A percentile compares a stretch with the other conserved stretches of the same genome.
These are phyloP conservation scores for Kwoniella newhampshirensis DNA, from an alignment of 768 basidiomycete species.

Conservation along the genomic window DNA sequence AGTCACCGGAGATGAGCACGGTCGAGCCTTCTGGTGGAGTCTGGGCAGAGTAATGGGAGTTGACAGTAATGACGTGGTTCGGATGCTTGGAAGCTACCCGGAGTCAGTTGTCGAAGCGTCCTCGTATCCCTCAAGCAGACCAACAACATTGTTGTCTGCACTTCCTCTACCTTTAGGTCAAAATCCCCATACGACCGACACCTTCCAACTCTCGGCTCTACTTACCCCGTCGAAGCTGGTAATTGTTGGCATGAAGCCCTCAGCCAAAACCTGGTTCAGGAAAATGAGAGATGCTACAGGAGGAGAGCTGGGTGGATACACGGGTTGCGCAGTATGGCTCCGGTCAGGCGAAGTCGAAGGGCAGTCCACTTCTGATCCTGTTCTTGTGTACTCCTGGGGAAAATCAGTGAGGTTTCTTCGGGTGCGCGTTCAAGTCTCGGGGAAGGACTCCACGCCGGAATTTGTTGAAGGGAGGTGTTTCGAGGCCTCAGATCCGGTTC, in stretches of 20 bases:
- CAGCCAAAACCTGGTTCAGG: conserved; percentile 80
- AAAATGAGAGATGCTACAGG: conserved; percentile 38
- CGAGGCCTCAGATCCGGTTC: conserved; percentile 63
- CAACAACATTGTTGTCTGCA: conserved; percentile 71
- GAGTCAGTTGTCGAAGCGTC: conserved; percentile 52
- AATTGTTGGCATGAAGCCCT: conserved; percentile 86
- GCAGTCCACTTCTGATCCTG: conserved; percentile 56
- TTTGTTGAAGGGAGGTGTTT: conserved; percentile 66
- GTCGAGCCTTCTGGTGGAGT: conserved; percentile 91
- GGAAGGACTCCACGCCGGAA: conserved; percentile 56
- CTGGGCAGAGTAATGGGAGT: conserved; percentile 92
- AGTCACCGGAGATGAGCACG: conserved; percentile 82
- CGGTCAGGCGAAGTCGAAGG: conserved; percentile 15
- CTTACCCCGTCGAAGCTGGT: conserved; percentile 88
- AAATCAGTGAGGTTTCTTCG: conserved; percentile 64
- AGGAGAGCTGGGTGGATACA: conserved; percentile 20
- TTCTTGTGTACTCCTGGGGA: conserved; percentile 85
- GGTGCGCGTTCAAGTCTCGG: conserved; percentile 54
- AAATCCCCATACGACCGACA: conserved; percentile 70
- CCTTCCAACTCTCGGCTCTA: conserved; percentile 75
- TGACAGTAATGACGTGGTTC: conserved; percentile 87
- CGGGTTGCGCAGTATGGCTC: conserved; percentile 46
- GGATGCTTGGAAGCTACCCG: conserved; percentile 89
- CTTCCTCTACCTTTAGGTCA: conserved; percentile 78
- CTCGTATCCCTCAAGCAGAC: conserved; percentile 18